Conservation (phyloP, 495 filamentous ascomycete species). For the Penicillium nucicola region DNA sequence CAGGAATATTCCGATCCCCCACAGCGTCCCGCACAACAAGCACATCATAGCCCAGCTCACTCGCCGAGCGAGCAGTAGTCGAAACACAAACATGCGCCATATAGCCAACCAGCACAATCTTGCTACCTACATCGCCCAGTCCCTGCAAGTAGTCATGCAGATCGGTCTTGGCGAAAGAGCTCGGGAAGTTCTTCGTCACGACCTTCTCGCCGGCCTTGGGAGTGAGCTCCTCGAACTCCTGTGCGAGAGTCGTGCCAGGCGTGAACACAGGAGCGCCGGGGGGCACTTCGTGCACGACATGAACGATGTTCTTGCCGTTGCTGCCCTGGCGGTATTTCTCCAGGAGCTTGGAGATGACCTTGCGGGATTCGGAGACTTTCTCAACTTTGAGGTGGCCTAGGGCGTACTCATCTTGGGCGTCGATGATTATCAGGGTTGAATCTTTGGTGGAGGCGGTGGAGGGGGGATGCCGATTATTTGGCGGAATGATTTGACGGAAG, state of each 20-base stretch:
- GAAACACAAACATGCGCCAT: conserved; percentile 64
- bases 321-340: conserved; percentile 45
- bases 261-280: conserved; percentile 61
- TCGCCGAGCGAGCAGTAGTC: conserved; percentile 53
- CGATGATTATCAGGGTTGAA: conserved; percentile 59
- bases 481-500: conserved; percentile 43
- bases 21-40: conserved; percentile 53
- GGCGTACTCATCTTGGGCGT: conserved; percentile 64
- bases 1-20: conserved; percentile 58
- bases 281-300: conserved; percentile 53
- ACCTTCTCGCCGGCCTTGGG: conserved; percentile 45
- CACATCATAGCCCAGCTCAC: conserved; percentile 57
- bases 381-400: conserved; percentile 47
- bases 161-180: conserved; percentile 45
- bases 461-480: conserved; percentile 42
- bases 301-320: conserved; percentile 48
- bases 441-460: conserved; percentile 49
- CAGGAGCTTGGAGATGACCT: conserved; percentile 47
- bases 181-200: conserved; percentile 44
- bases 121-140: conserved; percentile 35
- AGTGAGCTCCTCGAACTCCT: conserved; percentile 51
- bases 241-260: conserved; percentile 46
- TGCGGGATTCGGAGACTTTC: conserved; percentile 43
- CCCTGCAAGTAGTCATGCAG: conserved; percentile 36
- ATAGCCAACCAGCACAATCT: conserved; percentile 51